Evolutionary conservation across 768 basidiomycete species (phyloP).

Genomic region (Leccinellum luteum): DNA sequence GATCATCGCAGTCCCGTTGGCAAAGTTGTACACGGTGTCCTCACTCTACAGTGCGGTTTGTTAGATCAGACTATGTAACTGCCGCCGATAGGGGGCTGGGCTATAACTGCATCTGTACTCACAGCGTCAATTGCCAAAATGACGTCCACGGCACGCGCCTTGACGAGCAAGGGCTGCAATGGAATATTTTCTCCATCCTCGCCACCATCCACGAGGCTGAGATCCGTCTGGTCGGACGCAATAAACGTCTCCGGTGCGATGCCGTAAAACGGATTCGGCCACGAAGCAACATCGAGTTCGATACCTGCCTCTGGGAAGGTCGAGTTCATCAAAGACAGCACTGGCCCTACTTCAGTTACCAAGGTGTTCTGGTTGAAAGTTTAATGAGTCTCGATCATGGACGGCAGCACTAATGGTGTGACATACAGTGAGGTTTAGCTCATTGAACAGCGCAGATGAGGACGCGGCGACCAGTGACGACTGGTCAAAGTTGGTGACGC

Average conservation of each 20-base stretch:
- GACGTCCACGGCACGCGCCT: conserved; percentile 44
- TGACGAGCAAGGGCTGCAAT: conserved; percentile 48
- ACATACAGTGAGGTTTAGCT: conserved; percentile 28
- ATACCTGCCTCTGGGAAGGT: conserved; percentile 25
- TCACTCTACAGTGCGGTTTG: not conserved
- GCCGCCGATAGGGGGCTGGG: not conserved
- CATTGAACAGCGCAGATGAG: conserved; percentile 38
- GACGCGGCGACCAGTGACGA: conserved; percentile 37
- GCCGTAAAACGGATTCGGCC: conserved; percentile 40
- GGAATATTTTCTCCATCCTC: conserved; percentile 45
- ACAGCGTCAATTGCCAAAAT: conserved; percentile 50
- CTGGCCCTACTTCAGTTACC: conserved; percentile 9
- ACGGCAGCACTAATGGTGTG: not conserved
- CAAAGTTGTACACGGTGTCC: conserved; percentile 12
- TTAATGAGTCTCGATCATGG: not conserved
- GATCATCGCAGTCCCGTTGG: conserved; percentile 27
- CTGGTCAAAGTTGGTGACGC: conserved; percentile 38
- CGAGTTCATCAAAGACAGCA: conserved; percentile 14
- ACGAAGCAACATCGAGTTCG: conserved; percentile 31
- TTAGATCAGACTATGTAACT: too few relatives aligned
- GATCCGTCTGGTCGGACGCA: conserved; percentile 29
- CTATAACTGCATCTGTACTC: conserved; percentile 11
- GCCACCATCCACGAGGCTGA: conserved; percentile 41
- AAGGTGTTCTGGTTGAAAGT: conserved; percentile 11
- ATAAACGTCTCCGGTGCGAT: conserved; percentile 34